Evolutionary conservation across 768 basidiomycete species (phyloP).

Genomic region (Tubosaeta sp.): DNA sequence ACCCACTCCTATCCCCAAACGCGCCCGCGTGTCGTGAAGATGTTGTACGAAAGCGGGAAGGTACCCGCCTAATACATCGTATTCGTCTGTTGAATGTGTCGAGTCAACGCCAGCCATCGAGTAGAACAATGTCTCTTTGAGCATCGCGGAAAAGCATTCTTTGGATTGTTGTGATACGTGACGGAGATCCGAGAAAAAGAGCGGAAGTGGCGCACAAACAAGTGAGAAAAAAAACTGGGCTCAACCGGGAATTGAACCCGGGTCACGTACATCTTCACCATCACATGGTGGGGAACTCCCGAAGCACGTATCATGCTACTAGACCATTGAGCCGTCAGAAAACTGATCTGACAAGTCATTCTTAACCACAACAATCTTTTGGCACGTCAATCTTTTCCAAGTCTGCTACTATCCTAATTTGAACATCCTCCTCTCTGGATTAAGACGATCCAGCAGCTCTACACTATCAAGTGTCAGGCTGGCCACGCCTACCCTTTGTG

Average conservation of each 20-base stretch:
- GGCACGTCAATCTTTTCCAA: too few species aligned
- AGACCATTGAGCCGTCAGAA: slow-evolving; percentile 27
- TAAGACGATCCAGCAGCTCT: neutral
- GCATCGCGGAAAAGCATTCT: slow-evolving; percentile 14
- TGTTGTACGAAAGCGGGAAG: slow-evolving; percentile 25
- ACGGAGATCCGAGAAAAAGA: neutral
- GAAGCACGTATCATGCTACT: slow-evolving; percentile 36
- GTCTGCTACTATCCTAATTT: neutral
- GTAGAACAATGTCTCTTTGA: neutral
- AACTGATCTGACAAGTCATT: neutral
- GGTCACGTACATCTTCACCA: slow-evolving; percentile 35
- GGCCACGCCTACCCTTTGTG: neutral
- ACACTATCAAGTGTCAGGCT: neutral
- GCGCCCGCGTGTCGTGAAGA: slow-evolving; percentile 21
- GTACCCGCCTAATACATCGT: slow-evolving; percentile 20
- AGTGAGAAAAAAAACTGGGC: slow-evolving; percentile 14
- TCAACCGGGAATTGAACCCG: slow-evolving; percentile 36
- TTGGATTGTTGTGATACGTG: neutral
- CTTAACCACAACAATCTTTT: neutral
- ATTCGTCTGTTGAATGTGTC: slow-evolving; percentile 6
- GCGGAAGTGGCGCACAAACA: neutral
- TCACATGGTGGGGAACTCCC: slow-evolving; percentile 22
- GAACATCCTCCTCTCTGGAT: neutral
- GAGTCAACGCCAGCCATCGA: slow-evolving; percentile 2
- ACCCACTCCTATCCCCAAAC: slow-evolving; percentile 10